phyloP scores from a whole-genome alignment of 345 rosid genomes.

The Orychophragmus violaceus region DNA sequence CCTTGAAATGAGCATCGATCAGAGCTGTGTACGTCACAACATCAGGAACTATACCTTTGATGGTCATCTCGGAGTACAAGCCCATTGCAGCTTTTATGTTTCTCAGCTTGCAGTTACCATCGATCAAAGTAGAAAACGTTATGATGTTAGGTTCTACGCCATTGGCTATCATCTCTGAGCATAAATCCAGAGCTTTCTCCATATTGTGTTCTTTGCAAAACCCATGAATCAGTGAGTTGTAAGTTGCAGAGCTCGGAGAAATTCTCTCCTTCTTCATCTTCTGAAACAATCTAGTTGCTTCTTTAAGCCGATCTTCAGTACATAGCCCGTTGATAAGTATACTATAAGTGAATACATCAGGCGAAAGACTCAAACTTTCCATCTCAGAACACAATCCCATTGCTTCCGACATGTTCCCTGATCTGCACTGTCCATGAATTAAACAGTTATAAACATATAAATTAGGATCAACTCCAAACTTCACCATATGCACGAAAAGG shows the following conservation, averaged over 20 bases:
- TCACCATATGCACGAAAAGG: conserved; percentile 46
- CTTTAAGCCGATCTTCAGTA: conserved; percentile 33
- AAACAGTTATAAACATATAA: conserved; percentile 49
- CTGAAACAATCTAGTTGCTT: conserved; percentile 38
- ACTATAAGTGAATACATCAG: conserved; percentile 57
- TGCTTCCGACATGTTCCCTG: conserved; percentile 41
- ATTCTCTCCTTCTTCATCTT: conserved; percentile 45
- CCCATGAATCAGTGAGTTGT: conserved; percentile 55
- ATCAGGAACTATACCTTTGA: conserved; percentile 53
- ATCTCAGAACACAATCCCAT: conserved; percentile 41
- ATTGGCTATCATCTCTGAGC: conserved; percentile 50
- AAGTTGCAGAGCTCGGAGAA: conserved; percentile 47
- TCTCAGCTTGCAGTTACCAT: conserved; percentile 53
- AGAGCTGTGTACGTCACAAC: conserved; percentile 55
- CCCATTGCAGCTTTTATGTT: conserved; percentile 55
- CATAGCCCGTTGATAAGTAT: conserved; percentile 51
- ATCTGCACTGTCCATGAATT: conserved; percentile 48
- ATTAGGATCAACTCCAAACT: conserved; percentile 56
- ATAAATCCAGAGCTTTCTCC: conserved; percentile 52
- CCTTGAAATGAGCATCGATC: conserved; percentile 60
- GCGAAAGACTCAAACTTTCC: conserved; percentile 38
- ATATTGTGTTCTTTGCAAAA: conserved; percentile 44
- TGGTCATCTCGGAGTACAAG: conserved; percentile 54
- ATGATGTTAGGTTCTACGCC: conserved; percentile 47
- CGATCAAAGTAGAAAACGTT: conserved; percentile 55